Evolutionary conservation across 768 basidiomycete species (phyloP).

Genomic region (Botryobasidium botryosum): DNA sequence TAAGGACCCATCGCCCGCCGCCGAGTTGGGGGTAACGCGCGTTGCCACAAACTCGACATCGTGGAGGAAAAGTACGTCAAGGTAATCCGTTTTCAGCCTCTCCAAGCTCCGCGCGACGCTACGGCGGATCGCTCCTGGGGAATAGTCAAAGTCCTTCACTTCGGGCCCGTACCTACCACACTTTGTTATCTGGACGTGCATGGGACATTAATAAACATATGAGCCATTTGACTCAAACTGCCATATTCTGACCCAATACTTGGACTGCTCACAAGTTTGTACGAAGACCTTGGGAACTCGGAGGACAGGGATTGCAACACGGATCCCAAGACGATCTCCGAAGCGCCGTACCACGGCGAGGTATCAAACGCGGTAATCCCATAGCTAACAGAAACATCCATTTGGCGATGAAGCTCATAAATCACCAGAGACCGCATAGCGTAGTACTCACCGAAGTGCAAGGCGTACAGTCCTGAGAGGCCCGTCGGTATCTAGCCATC

Average conservation of each 20-base stretch:
- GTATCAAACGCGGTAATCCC: slow-evolving; percentile 74
- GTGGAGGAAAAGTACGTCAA: slow-evolving; percentile 70
- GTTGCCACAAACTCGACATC: slow-evolving; percentile 67
- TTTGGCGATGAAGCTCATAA: neutral
- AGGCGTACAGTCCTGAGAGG: slow-evolving; percentile 56
- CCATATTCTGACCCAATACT: neutral
- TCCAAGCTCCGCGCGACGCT: slow-evolving; percentile 49
- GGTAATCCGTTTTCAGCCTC: slow-evolving; percentile 55
- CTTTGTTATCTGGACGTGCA: slow-evolving; percentile 51
- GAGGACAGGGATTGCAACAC: slow-evolving; percentile 34
- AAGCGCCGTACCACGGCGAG: slow-evolving; percentile 61
- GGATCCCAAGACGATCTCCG: slow-evolving; percentile 60
- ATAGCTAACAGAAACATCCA: slow-evolving; percentile 31
- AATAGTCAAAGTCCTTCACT: slow-evolving; percentile 51
- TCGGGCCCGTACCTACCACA: slow-evolving; percentile 55
- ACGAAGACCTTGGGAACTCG: slow-evolving; percentile 65
- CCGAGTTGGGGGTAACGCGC: slow-evolving; percentile 27
- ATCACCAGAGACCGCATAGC: neutral
- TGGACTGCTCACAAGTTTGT: slow-evolving; percentile 38
- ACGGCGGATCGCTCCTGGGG: slow-evolving; percentile 42
- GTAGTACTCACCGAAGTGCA: slow-evolving; percentile 44
- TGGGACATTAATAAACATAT: neutral
- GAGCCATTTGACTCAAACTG: neutral
- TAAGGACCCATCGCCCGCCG: slow-evolving; percentile 35
- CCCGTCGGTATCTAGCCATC: slow-evolving; percentile 33